Conservation (phyloP, 2,329 filamentous ascomycete species). For the Cercospora berteroae region DNA sequence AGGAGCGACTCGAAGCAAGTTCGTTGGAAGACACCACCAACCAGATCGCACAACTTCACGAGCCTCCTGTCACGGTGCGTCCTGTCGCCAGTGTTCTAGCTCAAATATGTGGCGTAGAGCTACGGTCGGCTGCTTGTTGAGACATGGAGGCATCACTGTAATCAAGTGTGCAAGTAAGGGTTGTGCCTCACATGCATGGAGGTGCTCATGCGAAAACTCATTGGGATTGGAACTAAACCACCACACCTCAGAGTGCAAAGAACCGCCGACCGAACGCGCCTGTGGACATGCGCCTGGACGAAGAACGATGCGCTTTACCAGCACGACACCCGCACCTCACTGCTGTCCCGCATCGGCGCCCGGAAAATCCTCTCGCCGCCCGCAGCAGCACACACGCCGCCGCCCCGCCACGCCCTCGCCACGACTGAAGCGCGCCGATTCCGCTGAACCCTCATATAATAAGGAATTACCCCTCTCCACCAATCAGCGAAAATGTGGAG, state of each 20-base stretch:
- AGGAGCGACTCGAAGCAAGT: neutral
- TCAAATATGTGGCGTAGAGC: neutral
- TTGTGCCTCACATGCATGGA: neutral
- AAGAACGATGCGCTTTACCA: neutral
- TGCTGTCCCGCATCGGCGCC: neutral
- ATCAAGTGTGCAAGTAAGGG: neutral
- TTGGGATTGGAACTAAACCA: neutral
- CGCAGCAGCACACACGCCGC: neutral
- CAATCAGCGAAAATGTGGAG: neutral
- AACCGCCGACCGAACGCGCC: neutral
- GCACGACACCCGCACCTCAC: neutral
- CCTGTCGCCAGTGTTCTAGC: neutral
- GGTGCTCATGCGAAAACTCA: neutral
- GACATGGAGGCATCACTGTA: neutral
- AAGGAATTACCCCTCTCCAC: neutral
- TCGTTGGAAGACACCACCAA: neutral
- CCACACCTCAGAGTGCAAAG: neutral
- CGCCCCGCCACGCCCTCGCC: neutral
- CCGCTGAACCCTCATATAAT: neutral
- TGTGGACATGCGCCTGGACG: neutral
- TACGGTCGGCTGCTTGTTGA: neutral
- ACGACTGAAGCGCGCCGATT: neutral
- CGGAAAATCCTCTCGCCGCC: neutral
- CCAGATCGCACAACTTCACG: neutral
- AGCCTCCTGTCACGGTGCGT: neutral